Evolutionary conservation across 2,329 filamentous ascomycete species (phyloP), one percentile per base, ranked within the genome.

Genomic region (Fonsecaea pedrosoi): DNA sequence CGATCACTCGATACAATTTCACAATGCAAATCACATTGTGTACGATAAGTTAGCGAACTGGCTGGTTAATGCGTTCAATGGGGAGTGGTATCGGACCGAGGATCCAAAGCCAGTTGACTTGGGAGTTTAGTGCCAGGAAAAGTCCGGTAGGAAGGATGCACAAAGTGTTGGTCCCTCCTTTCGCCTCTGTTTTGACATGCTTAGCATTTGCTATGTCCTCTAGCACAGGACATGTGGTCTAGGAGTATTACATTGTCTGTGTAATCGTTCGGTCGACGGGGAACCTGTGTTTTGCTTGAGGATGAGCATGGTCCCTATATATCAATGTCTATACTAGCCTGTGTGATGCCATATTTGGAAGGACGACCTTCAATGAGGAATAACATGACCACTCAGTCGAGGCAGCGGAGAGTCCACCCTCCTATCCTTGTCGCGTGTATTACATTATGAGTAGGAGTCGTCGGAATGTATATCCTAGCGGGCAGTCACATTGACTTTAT

Each of bases 1-100:
- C 62, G 93, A 99, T 80, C 95, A 99, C 78, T 87, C 90, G 68
- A 99, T 99, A 68, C 92, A 88, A 76, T 99, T 98, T 77, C 94
- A 99, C 77, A 94, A 94, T 76, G 96, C 92, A 34, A 94, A 97
- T 76, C 84, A 83, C 64, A 92, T 98, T 73, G 94, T 99, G 6
- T 98, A 95, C 76, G 91, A 97, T 72, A 96, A 92, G 80, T 78
- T 97, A 37, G 89, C 85, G 65, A 94, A 92, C 77, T 99, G 94
- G 94, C 87, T 99, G 62, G 86, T 97, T 76, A 98, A 97, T 77
- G 95, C 95, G 1, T 99, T 99, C 78, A 98, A 98, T 73, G 95
- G 95, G 60, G 93, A 97, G 78, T 98, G 94, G 92, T 82, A 94
- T 58, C 82, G 83, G 56, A 86, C 67, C 15, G 65, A 70, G 25